Base-by-base conservation (phyloP, 1,139 yeast genomes). In the Hyphopichia wangnamkhiaoensis region DNA sequence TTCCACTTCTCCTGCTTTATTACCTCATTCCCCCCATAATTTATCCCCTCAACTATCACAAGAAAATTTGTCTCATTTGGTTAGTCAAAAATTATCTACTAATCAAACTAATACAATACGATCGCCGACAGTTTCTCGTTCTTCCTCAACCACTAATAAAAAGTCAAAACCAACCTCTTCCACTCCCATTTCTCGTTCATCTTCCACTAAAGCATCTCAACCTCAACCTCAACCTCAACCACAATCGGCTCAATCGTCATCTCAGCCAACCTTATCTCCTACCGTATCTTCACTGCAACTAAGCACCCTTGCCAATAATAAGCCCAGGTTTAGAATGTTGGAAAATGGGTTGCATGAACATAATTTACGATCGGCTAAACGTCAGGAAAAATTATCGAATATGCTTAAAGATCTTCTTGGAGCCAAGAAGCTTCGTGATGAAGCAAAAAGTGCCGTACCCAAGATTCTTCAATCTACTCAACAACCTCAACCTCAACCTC, bases 371-470 rank as follows among this genome's bases (percentile, higher is more conserved):
- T 80, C 84, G 33, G 83, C 91, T 9, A 82, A 84, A 54, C 76
- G 98, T 48, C 97, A 90, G 60, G 98, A 91, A 56, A 90, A 89
- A 58, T 70, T 91, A 35, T 78, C 89, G 15, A 82, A 82, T 45
- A 87, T 91, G 96, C 74, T 93, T 48, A 88, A 88, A 51, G 96
- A 88, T 55, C 72, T 89, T 47, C 64, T 91, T 43, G 94, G 91
- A 25, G 90, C 91, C 9, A 85, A 85, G 52, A 86, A 84, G 57
- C 71, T 86, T 27, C 71, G 95, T 38, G 88, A 82, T 50, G 93
- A 82, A 50, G 95, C 95, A 2, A 82, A 84, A 37, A 77, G 85
- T 38, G 95, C 95, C 1, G 86, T 88, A n/a, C 94, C 95, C 1
- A 86, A 83, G 46, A 58, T 71, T n/a, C 49, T 71, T 28, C 60